These are phyloP conservation scores for Penicillium turbatum DNA, from an alignment of 495 filamentous ascomycete genomes.

Conservation along the genomic window DNA sequence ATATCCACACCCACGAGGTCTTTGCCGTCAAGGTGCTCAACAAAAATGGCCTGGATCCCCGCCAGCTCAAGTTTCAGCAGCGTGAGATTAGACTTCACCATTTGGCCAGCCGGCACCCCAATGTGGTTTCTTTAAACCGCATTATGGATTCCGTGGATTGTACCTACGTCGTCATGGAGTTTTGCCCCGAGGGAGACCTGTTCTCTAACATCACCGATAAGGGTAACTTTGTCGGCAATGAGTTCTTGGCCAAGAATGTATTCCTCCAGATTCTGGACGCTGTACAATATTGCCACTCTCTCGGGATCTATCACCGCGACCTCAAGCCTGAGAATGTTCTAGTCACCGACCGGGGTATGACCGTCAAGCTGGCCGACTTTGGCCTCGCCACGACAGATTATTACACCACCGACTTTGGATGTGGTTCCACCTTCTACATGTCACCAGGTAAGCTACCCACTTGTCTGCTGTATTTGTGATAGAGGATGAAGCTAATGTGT, in stretches of 20 bases:
- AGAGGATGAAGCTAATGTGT: neutral
- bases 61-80: conserved; percentile 86
- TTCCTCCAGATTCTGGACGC: conserved; percentile 98
- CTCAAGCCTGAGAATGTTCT: conserved; percentile 98
- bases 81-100: conserved; percentile 91
- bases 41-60: conserved; percentile 82
- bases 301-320: conserved; percentile 96
- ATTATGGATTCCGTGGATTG: conserved; percentile 92
- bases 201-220: conserved; percentile 97
- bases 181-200: conserved; percentile 93
- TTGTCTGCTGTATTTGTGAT: neutral
- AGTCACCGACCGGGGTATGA: conserved; percentile 79
- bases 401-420: conserved; percentile 90
- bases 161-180: conserved; percentile 96
- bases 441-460: conserved; percentile 71
- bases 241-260: conserved; percentile 75
- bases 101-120: conserved; percentile 78
- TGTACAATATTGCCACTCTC: conserved; percentile 87
- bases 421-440: conserved; percentile 99
- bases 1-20: conserved; percentile 71
- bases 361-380: conserved; percentile 96
- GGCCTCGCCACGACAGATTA: conserved; percentile 84
- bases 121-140: conserved; percentile 90
- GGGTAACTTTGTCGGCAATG: conserved; percentile 88
- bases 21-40: conserved; percentile 97